Conservation (phyloP, 768 basidiomycete genomes). For the Strobilomyces dryophilus region DNA sequence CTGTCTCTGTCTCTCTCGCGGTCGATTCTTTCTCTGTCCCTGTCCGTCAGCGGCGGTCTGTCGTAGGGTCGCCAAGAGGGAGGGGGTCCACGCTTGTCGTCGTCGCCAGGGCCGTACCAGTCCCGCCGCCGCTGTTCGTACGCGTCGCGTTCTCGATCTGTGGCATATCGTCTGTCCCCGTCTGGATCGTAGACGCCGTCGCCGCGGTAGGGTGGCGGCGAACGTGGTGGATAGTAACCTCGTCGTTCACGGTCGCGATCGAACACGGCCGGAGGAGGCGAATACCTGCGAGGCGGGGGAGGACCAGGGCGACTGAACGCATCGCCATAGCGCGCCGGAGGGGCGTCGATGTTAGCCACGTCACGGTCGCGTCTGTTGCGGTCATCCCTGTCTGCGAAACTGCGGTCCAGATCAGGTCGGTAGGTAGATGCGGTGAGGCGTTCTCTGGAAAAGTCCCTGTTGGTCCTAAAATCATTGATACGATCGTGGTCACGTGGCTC, state of each 20-base stretch:
- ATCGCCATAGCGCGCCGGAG: constrained; percentile 34
- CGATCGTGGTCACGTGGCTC: constrained; percentile 28
- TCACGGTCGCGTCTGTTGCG: constrained; percentile 38
- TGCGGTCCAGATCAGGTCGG: constrained; percentile 38
- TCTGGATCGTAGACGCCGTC: constrained; percentile 32
- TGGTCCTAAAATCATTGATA: constrained; percentile 21
- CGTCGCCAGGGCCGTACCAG: constrained; percentile 34
- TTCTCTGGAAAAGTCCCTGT: constrained; percentile 35
- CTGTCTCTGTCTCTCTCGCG: constrained; percentile 28
- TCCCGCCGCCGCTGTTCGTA: constrained; percentile 29
- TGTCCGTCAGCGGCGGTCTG: constrained; percentile 22
- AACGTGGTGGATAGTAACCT: constrained; percentile 28
- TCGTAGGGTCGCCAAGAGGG: constrained; percentile 34
- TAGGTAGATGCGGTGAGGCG: constrained; percentile 29
- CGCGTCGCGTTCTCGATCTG: constrained; percentile 30
- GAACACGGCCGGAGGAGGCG: constrained; percentile 30
- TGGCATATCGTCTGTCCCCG: constrained; percentile 31
- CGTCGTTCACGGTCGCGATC: constrained; percentile 33
- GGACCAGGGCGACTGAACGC: constrained; percentile 19
- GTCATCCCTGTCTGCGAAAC: constrained; percentile 29
- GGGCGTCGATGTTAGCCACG: constrained; percentile 32
- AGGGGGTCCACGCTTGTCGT: constrained; percentile 34
- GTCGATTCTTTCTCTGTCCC: constrained; percentile 39
- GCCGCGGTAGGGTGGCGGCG: constrained; percentile 25
- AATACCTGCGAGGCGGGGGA: constrained; percentile 13